Evolutionary conservation across 345 rosid species (phyloP), one percentile per base, ranked within the genome.

Genomic region (Rhodamnia rubescens): DNA sequence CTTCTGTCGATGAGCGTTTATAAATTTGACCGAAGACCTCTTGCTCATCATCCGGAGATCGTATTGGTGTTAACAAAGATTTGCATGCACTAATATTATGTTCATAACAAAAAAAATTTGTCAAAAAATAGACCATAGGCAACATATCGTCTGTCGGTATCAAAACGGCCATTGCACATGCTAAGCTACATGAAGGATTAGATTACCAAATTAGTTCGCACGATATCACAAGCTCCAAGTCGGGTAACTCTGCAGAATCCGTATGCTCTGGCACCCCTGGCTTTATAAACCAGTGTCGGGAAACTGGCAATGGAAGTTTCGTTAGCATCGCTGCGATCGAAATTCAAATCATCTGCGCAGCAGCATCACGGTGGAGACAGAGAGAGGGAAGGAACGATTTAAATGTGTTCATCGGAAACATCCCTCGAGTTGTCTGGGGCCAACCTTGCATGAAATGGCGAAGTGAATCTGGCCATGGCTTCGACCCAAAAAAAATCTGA

Each of bases 201-300:
- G 47, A 24, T 36, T 69, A 18, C 1, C 26, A 3, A 69, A 36
- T 8, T 11, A 20, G 4, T 36, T 69, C 27, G 13, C n/a, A 24
- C 2, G 5, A 22, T 56, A 24, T 56, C 2, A 20, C 27, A 24
- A 22, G 59, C 26, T 20, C 26, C 47, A 36, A 36, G 36, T 69
- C 2, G 0, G 7, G 6, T 2, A 18, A 32, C 26, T 9, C 2
- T 18, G 0, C 7, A 69, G 0, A 18, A 36, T 18, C 0, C 11
- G 5, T 4, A 20, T 9, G 40, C 26, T 69, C 14, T 0, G 2
- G 3, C 8, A 10, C 7, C 26, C 0, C 47, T 4, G 52, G 11
- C 7, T 36, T 69, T 32, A 32, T 69, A 20, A 69, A 36, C 5
- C 26, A 0, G 36, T 36, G 36, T 36, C 6, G 24, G 26, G 26